phyloP scores from a whole-genome alignment of 768 basidiomycete genomes.

The Chiua virens region DNA sequence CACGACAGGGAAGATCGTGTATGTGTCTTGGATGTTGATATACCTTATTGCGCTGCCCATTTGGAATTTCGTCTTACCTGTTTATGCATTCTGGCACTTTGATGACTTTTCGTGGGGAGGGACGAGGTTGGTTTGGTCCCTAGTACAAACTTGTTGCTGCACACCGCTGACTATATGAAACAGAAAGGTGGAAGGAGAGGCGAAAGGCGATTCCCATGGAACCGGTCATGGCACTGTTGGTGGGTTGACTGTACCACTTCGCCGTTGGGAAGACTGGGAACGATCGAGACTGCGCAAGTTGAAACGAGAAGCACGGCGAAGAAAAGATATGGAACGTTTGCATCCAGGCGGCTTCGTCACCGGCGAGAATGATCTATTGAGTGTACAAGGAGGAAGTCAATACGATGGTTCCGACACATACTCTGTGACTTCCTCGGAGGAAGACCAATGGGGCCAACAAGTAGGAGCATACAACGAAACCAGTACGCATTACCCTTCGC shows the following conservation, averaged over 20 bases:
- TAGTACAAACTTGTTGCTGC: background rate
- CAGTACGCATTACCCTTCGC: conserved; percentile 74
- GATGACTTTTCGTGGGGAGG: conserved; percentile 99
- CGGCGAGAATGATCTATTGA: conserved; percentile 63
- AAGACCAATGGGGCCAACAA: conserved; percentile 94
- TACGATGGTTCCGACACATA: conserved; percentile 80
- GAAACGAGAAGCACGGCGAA: conserved; percentile 79
- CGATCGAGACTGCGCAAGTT: conserved; percentile 90
- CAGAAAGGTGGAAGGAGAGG: conserved; percentile 95
- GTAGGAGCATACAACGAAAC: conserved; percentile 96
- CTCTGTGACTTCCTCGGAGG: conserved; percentile 84
- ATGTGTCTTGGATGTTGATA: conserved; percentile 97
- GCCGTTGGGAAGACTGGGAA: conserved; percentile 99
- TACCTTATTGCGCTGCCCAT: conserved; percentile 91
- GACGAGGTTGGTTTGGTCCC: conserved; percentile 65
- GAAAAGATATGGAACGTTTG: conserved; percentile 76
- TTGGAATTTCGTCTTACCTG: conserved; percentile 93
- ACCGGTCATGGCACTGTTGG: conserved; percentile 53
- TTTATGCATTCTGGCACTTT: conserved; percentile 99
- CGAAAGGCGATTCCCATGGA: conserved; percentile 75
- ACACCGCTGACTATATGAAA: conserved; percentile 10
- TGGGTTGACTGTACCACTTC: conserved; percentile 74
- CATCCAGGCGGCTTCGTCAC: conserved; percentile 68
- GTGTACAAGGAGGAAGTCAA: conserved; percentile 58
- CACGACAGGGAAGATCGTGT: conserved; percentile 92